phyloP scores from a whole-genome alignment of 805 yeast species.

The Myxozyma lipomycoides region DNA sequence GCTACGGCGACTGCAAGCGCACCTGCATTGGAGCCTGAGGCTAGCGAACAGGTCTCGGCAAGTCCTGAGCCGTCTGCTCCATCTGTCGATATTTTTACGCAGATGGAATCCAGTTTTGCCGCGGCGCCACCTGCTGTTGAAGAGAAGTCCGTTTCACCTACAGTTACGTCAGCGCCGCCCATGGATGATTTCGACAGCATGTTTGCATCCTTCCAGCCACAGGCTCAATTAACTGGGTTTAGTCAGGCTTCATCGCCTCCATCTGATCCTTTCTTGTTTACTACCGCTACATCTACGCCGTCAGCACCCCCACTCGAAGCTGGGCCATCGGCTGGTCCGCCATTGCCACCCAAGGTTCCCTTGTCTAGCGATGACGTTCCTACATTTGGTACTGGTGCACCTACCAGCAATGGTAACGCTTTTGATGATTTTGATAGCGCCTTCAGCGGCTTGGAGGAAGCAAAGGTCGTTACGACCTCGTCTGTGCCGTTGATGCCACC shows the following conservation, averaged over 20 bases:
- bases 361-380: not conserved
- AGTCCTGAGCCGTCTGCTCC: constrained; percentile 29
- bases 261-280: constrained; percentile 2
- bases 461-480: constrained; percentile 32
- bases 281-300: constrained; percentile 10
- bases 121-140: constrained; percentile 16
- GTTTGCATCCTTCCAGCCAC: constrained; percentile 39
- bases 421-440: constrained; percentile 34
- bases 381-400: constrained; percentile 2
- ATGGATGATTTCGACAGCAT: constrained; percentile 39
- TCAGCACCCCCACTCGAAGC: constrained; percentile 6
- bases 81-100: constrained; percentile 21
- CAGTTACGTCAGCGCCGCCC: constrained; percentile 51
- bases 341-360: constrained; percentile 22
- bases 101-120: constrained; percentile 16
- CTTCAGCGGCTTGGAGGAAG: constrained; percentile 40
- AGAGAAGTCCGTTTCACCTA: constrained; percentile 5
- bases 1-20: not conserved
- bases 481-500: constrained; percentile 1
- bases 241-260: not conserved
- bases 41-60: not conserved
- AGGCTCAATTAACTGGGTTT: constrained; percentile 5
- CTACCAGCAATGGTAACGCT: not conserved
- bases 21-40: not conserved
- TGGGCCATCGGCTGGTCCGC: constrained; percentile 25